Evolutionary conservation across 345 rosid genomes (phyloP).

Genomic region (Anastatica hierochuntica): DNA sequence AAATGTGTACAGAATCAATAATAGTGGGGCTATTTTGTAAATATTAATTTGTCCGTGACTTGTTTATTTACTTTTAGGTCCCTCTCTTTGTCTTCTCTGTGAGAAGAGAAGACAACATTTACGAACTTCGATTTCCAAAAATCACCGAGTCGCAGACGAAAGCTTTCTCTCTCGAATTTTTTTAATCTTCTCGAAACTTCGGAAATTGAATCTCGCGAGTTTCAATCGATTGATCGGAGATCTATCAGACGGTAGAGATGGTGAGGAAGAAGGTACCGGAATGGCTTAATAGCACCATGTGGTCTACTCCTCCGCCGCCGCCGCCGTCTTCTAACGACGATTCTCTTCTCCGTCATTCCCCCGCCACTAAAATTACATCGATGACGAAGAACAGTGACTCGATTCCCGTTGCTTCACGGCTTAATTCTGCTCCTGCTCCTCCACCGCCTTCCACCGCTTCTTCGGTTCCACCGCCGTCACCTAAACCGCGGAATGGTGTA

Average conservation of each 20-base stretch:
- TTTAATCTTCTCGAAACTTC: neutral
- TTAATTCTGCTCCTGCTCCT: slow-evolving; percentile 29
- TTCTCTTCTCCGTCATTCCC: slow-evolving; percentile 23
- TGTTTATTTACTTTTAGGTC: slow-evolving; percentile 1
- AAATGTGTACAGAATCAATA: neutral
- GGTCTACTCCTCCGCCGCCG: slow-evolving; percentile 49
- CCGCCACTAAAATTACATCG: slow-evolving; percentile 14
- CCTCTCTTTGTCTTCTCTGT: neutral
- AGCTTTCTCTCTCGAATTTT: neutral
- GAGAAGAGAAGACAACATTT: neutral
- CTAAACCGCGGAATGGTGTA: slow-evolving; percentile 18
- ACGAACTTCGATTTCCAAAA: slow-evolving; percentile 4
- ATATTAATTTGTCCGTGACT: neutral
- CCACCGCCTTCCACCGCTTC: slow-evolving; percentile 13
- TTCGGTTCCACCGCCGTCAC: slow-evolving; percentile 36
- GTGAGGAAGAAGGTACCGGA: slow-evolving; percentile 88
- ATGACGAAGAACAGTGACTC: slow-evolving; percentile 33
- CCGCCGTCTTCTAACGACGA: slow-evolving; percentile 34
- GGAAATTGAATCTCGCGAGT: neutral
- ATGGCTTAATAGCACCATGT: slow-evolving; percentile 93
- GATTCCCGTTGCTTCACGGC: slow-evolving; percentile 34
- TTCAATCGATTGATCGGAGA: slow-evolving; percentile 14
- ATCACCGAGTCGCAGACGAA: slow-evolving; percentile 23
- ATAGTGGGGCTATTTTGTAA: neutral
- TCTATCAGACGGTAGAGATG: slow-evolving; percentile 32